These are phyloP conservation scores for Candida buenavistaensis DNA, from an alignment of 1,139 yeast species.

Conservation along the genomic window DNA sequence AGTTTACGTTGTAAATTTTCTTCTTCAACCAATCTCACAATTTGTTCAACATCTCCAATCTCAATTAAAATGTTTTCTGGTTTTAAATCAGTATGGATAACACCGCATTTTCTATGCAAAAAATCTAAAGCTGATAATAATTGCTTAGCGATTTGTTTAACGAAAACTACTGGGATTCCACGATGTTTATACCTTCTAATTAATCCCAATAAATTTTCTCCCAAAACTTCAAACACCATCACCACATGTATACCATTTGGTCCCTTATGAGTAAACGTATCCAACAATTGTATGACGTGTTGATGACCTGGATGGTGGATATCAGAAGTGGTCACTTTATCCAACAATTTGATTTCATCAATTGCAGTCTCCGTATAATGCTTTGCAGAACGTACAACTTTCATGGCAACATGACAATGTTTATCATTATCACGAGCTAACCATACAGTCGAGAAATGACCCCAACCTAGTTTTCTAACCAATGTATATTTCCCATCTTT, in stretches of 20 bases:
- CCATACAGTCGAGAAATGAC: conserved; percentile 54
- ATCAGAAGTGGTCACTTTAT: conserved; percentile 44
- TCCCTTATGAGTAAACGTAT: conserved; percentile 66
- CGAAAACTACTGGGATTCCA: conserved; percentile 73
- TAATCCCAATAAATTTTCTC: conserved; percentile 74
- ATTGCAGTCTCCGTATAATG: conserved; percentile 83
- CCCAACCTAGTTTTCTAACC: conserved; percentile 69
- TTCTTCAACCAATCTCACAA: conserved; percentile 57
- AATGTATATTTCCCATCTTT: conserved; percentile 60
- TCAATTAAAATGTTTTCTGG: conserved; percentile 88
- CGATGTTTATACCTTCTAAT: conserved; percentile 67
- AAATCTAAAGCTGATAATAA: conserved; percentile 75
- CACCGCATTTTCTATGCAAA: conserved; percentile 83
- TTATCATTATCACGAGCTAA: conserved; percentile 54
- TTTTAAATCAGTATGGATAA: conserved; percentile 85
- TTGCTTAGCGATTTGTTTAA: conserved; percentile 80
- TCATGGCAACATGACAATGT: conserved; percentile 74
- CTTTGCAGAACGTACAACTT: conserved; percentile 75
- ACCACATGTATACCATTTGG: conserved; percentile 78
- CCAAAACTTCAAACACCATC: conserved; percentile 88
- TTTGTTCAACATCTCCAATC: conserved; percentile 72
- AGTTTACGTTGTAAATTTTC: conserved; percentile 51
- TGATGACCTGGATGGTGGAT: conserved; percentile 64
- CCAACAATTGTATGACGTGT: conserved; percentile 64
- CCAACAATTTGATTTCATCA: conserved; percentile 74